Evolutionary conservation across 129 eudicot genomes (phyloP), one percentile per base, ranked within the genome.

Genomic region (Artemisia argyi): DNA sequence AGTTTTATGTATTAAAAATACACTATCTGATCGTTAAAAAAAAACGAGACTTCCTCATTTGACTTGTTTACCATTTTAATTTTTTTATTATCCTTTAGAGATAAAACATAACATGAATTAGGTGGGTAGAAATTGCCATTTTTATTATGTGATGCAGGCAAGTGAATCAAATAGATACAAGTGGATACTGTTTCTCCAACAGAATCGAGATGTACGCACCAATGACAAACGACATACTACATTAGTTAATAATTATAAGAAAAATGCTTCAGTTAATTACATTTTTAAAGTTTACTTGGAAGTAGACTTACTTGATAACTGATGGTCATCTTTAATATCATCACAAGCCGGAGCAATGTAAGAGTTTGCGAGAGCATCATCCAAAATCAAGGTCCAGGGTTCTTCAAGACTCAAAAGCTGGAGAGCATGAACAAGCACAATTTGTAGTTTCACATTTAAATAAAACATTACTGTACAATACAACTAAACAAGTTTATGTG

Each of bases 301-400:
- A 71, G 73, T 62, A 68, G 24, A 81, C 97, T 90, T 80, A 94
- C 98, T 85, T 62, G 79, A 82, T 67, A 94, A 80, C 79, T 87
- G 96, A 59, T 73, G 61, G 80, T 93, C 98, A 63, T 88, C 93
- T 64, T 76, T 82, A 6, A 94, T 84, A 66, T 94, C 96, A 75
- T 94, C 98, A 60, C 89, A 85, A 22, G 76, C 82, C 6, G 98
- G 98, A 59, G 97, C 96, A 52, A 94, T 71, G 54, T 90, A 94
- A 64, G 98, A 94, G 77, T 94, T 87, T 56, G 92, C 85, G 52
- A 94, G 76, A 11, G 98, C 88, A 77, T 94, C 98, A 80, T 94
- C 98, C 72, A 94, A 69, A 11, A 88, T 86, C 69, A 94, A 76
- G 56, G 91, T 90, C 98, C 97, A 94, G 1, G 90, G 89, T 61